Base-by-base conservation (phyloP, 139 green algal species). In the Chlorella sp. region DNA sequence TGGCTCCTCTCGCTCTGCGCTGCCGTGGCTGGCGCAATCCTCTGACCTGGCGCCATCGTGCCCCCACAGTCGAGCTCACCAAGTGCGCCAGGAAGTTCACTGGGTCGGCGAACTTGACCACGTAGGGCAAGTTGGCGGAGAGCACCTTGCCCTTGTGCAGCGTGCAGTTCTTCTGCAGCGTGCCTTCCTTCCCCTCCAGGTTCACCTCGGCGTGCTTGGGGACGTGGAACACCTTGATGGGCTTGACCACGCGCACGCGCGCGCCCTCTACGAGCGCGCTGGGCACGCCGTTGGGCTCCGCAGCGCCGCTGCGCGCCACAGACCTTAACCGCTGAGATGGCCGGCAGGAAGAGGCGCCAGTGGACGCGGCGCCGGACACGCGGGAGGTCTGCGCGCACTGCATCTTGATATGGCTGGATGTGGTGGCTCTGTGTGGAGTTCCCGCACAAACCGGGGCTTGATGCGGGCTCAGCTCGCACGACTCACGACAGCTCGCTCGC, bases 51-150 rank as follows among this genome's bases (percentile, higher is more conserved):
- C n/a, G n/a, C n/a, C n/a, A n/a, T n/a, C n/a, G n/a, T 62, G 6
- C 51, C 51, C 51, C n/a, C n/a, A n/a, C n/a, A n/a, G n/a, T n/a
- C n/a, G n/a, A 23, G 6, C 61, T 67, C 59, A 88, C 90, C 87
- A 95, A 55, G 75, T 95, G 90, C 0, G 71, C 84, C n/a, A 89
- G 51, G 33, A 93, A 80, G 67, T 93, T 95, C 1, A 67, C 29
- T 23, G 80, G 77, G 22, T 84, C 59, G 22, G 73, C 35, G 67
- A 93, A 94, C 71, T 87, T 70, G 14, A 92, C 81, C 24, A 87
- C 80, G 63, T 76, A 89, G 0, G 89, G 90, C 31, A 92, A 64
- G 65, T 86, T 93, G 5, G 88, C 80, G 3, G 87, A 92, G 42
- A 93, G 55, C 2, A 77, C 50, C 62, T 89, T 84, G 49, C 87